These are phyloP conservation scores for Fraxinus nigra DNA, from an alignment of 305 asterid species.

Conservation along the genomic window DNA sequence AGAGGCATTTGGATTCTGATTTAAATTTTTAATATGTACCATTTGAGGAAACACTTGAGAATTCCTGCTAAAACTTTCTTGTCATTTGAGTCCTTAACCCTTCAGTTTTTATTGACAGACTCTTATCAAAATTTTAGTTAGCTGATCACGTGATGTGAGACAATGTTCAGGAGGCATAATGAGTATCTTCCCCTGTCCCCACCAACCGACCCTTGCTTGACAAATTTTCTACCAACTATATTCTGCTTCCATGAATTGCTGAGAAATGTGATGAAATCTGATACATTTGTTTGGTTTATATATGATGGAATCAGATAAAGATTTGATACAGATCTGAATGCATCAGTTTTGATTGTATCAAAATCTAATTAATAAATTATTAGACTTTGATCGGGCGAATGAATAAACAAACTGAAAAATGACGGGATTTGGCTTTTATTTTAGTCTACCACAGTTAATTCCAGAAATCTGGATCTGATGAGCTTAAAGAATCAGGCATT, in stretches of 20 bases:
- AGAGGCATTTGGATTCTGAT: neutral
- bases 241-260: neutral
- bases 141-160: too few species aligned
- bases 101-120: too few species aligned
- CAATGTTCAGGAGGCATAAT: too few species aligned
- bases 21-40: neutral
- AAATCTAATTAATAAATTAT: neutral
- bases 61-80: too few species aligned
- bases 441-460: neutral
- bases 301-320: neutral
- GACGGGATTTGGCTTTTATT: conserved; percentile 19
- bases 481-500: conserved; percentile 19
- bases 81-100: too few species aligned
- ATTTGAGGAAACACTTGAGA: too few species aligned
- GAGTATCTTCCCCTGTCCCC: too few species aligned
- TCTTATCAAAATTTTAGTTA: too few species aligned
- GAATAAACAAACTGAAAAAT: neutral
- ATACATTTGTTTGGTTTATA: neutral
- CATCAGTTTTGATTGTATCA: neutral
- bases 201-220: too few species aligned
- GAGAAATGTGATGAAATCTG: neutral
- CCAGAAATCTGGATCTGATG: conserved; percentile 31
- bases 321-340: neutral
- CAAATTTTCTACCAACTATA: too few species aligned
- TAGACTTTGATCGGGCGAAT: neutral